A percentile compares a stretch with the other conserved stretches of the same genome.
phyloP scores from a whole-genome alignment of 352 stramenopile species.

The Globisporangium cystogenes region DNA sequence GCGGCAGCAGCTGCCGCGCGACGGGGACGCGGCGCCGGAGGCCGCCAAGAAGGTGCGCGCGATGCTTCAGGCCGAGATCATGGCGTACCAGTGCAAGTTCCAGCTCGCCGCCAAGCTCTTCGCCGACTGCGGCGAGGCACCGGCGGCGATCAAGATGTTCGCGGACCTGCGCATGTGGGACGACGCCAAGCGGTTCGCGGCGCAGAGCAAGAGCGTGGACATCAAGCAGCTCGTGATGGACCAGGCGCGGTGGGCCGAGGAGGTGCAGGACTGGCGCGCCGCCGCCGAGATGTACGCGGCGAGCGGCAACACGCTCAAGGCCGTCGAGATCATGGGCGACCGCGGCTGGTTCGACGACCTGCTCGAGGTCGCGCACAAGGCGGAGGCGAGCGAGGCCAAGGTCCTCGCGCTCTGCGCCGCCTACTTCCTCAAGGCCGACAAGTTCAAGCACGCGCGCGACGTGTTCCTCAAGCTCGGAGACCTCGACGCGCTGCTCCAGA shows the following conservation, averaged over 20 bases:
- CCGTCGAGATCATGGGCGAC: slow-evolving; percentile 84
- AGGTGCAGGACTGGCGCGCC: slow-evolving; percentile 89
- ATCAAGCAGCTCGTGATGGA: slow-evolving; percentile 85
- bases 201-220: slow-evolving; percentile 71
- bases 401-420: slow-evolving; percentile 52
- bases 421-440: slow-evolving; percentile 68
- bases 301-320: slow-evolving; percentile 75
- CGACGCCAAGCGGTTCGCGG: slow-evolving; percentile 90
- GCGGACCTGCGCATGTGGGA: slow-evolving; percentile 92
- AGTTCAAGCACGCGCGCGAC: slow-evolving; percentile 73
- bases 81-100: slow-evolving; percentile 91
- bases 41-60: slow-evolving; percentile 47
- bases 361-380: slow-evolving; percentile 62
- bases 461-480: slow-evolving; percentile 82
- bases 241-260: slow-evolving; percentile 91
- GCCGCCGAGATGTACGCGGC: slow-evolving; percentile 91
- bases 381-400: slow-evolving; percentile 36
- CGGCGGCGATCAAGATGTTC: slow-evolving; percentile 92
- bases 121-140: slow-evolving; percentile 66
- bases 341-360: slow-evolving; percentile 85
- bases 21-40: slow-evolving; percentile 21
- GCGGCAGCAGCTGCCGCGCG: slow-evolving; percentile 44
- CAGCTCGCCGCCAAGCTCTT: slow-evolving; percentile 89
- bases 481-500: slow-evolving; percentile 78
- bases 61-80: slow-evolving; percentile 87